Base-by-base conservation (phyloP, 2,329 filamentous ascomycete genomes). In the Zymoseptoria passerinii region DNA sequence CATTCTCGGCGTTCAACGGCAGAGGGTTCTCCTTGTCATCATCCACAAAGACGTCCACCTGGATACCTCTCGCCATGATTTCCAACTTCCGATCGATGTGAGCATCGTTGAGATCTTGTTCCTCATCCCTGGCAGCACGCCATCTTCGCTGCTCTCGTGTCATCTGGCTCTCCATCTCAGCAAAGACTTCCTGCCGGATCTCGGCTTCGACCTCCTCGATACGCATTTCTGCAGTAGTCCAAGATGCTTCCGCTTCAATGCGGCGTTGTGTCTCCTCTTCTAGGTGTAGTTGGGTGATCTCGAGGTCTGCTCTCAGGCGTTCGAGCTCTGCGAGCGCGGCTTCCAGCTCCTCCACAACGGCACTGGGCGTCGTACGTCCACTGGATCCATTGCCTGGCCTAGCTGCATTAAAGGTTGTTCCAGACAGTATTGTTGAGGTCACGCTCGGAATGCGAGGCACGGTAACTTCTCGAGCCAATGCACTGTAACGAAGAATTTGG, bases 401-500 rank as follows among this genome's bases (percentile, higher is more conserved):
- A 5, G 65, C 64, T 28, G 66, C 63, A 49, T 69, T 69, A 13
- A 71, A 66, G 28, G 52, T 18, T 18, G 57, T 58, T n/a, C 61
- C 63, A 35, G 52, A 44, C 4, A 77, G 70, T 35, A 94, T 88
- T 0, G 87, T 88, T 49, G 85, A 85, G 0, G 88, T 89, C 54
- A 92, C 85, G 52, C 89, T 94, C 0, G 92, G 92, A 7, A 95
- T 84, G 4, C 92, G 87, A 5, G 92, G 91, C 1, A 96, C 90
- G 0, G 92, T 95, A 9, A 97, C 89, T 75, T 97, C 92, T 19
- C 91, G 85, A 0, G 94, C 94, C 4, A 99, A 81, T 0, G 94
- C 92, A 20, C 90, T 94, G 75, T 99, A 99, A 18, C 92, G 86
- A 1, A 99, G 79, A 61, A 99, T 97, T 70, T 97, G 94, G 4